These are phyloP conservation scores for Termitomyces eurrhizus DNA, from an alignment of 768 basidiomycete species.

Conservation along the genomic window DNA sequence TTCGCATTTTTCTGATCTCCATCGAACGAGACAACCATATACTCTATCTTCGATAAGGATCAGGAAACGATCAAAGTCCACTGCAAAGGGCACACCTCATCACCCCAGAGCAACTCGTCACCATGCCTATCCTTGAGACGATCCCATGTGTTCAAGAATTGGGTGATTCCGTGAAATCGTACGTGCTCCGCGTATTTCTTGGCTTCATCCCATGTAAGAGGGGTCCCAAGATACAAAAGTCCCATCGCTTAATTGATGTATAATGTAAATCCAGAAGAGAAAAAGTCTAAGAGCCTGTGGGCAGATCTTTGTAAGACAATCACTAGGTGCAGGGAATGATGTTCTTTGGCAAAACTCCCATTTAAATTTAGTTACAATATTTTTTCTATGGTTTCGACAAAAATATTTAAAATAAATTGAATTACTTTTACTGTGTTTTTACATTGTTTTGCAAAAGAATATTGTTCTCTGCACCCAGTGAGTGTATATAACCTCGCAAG, in stretches of 20 bases:
- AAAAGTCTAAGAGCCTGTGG: not conserved
- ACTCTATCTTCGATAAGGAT: constrained; percentile 68
- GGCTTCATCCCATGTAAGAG: constrained; percentile 87
- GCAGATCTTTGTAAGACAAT: constrained; percentile 18
- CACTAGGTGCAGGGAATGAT: no score
- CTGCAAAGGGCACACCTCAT: constrained; percentile 66
- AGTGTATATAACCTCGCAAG: not conserved
- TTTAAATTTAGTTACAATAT: no score
- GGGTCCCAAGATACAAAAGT: constrained; percentile 87
- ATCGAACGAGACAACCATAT: constrained; percentile 90
- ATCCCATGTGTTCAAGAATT: constrained; percentile 93
- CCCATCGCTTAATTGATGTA: constrained; percentile 59
- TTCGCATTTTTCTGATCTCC: constrained; percentile 74
- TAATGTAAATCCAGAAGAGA: not conserved
- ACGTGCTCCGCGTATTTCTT: constrained; percentile 88
- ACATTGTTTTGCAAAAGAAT: no score
- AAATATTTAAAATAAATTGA: no score
- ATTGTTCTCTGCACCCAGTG: no score
- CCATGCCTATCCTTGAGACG: constrained; percentile 86
- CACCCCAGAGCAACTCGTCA: constrained; percentile 95
- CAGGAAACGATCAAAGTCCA: not conserved
- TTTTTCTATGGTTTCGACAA: no score
- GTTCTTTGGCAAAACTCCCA: no score
- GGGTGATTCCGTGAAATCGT: constrained; percentile 86
- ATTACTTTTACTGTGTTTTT: no score